phyloP scores from a whole-genome alignment of 148 eudicot genomes.

The Silene uniflora region DNA sequence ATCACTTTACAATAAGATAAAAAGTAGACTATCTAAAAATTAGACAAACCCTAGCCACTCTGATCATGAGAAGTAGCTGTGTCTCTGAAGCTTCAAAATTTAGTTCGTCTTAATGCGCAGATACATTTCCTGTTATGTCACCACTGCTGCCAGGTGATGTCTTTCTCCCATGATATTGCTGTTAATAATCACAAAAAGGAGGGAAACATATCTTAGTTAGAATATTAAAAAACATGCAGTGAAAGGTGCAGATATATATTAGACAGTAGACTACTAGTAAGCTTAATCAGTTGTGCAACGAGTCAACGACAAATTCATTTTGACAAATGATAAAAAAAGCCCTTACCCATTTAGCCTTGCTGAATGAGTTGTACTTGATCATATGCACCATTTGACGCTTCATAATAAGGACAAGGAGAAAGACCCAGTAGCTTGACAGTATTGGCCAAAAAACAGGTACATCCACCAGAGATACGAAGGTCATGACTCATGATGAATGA shows the following conservation, averaged over 20 bases:
- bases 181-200: slow-evolving; percentile 4
- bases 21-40: slow-evolving; percentile 8
- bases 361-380: slow-evolving; percentile 64
- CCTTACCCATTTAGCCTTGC: slow-evolving; percentile 46
- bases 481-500: slow-evolving; percentile 52
- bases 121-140: slow-evolving; percentile 15
- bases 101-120: slow-evolving; percentile 9
- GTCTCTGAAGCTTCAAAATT: slow-evolving; percentile 7
- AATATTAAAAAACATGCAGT: neutral
- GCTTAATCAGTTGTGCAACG: slow-evolving; percentile 7
- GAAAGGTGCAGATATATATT: slow-evolving; percentile 2
- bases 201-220: neutral
- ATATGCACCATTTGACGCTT: slow-evolving; percentile 65
- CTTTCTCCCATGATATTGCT: slow-evolving; percentile 17
- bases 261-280: neutral
- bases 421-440: slow-evolving; percentile 61
- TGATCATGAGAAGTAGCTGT: neutral
- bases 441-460: slow-evolving; percentile 88
- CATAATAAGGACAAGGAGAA: slow-evolving; percentile 53
- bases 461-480: slow-evolving; percentile 61
- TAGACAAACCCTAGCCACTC: slow-evolving; percentile 4
- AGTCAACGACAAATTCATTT: neutral
- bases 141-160: slow-evolving; percentile 14
- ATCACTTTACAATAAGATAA: neutral
- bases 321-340: neutral